Percentiles rank a stretch among this genome's conserved stretches.
Evolutionary conservation across 306 rosid species (phyloP).

Genomic region (Dryas drummondii): DNA sequence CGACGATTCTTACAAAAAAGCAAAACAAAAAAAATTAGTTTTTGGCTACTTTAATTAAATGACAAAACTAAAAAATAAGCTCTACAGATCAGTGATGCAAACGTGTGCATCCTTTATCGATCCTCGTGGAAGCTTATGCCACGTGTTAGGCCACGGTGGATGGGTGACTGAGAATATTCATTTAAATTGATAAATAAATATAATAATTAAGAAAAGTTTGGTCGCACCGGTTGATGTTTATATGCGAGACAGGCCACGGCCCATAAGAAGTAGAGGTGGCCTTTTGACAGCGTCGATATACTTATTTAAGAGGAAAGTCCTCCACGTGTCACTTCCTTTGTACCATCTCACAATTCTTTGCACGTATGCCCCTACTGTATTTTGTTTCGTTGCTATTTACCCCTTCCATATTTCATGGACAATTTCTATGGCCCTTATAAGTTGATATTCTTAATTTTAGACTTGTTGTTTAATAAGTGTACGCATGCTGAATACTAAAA

Average conservation of each 20-base stretch:
- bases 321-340: background rate
- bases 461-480: background rate
- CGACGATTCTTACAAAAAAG: too few relatives aligned
- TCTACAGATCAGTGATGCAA: background rate
- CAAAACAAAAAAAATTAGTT: too few relatives aligned
- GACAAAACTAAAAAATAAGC: background rate
- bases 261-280: background rate
- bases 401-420: background rate
- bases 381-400: background rate
- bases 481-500: too few relatives aligned
- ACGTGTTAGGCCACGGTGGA: background rate
- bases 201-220: background rate
- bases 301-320: background rate
- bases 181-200: background rate
- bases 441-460: background rate
- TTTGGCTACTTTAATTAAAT: background rate
- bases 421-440: background rate
- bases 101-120: background rate
- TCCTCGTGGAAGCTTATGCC: background rate
- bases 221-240: background rate
- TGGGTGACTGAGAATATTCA: background rate
- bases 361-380: background rate
- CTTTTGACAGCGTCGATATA: background rate
- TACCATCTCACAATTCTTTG: background rate
- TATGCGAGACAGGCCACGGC: background rate